Evolutionary conservation across 1,284 basidiomycete genomes (phyloP), one percentile per base, ranked within the genome.

Genomic region (Ustilago trichophora): DNA sequence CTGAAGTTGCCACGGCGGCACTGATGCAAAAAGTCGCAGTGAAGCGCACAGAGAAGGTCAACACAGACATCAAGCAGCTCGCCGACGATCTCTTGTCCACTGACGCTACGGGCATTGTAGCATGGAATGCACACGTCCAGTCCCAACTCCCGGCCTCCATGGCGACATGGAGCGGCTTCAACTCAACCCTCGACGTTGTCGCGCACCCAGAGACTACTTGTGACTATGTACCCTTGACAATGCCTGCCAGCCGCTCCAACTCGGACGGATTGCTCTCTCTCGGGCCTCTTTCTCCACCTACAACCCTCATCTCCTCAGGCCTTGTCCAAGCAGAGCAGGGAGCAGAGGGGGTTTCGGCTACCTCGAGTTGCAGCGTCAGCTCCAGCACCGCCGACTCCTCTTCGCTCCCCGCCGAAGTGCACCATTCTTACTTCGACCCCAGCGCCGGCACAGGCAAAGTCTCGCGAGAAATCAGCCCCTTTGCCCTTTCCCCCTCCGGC

Each of bases 81-180:
- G 46, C 64, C 6, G 36, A 49, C 15, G 53, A 62, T 3, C 49
- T 66, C 6, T 19, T 53, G 36, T 25, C 37, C 3, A 32, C 47
- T 4, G 64, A 67, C 41, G 22, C 34, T 15, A 49, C 42, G 3
- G 64, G 58, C 13, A 67, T 67, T 18, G 41, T 56, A 5, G 64
- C 64, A 0, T 67, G 64, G 64, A 67, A 67, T 25, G 64, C 58
- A 0, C 57, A 67, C 27, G 64, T 67, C 2, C 64, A 62, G 25
- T 62, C 64, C 13, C 53, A 62, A 36, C 13, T 53, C 29, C 52
- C 50, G 7, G 58, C 44, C 4, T 45, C 45, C 7, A 45, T 67
- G 53, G 35, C 40, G n/a, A 31, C 44, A 11, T 67, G 64, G 64
- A 38, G 35, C 16, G 63, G 63, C 7, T 67, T 67, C 29, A 37